A percentile compares a stretch with the other conserved stretches of the same genome.
Conservation (phyloP, 2,329 filamentous ascomycete species). For the Fusarium praegraminearum region DNA sequence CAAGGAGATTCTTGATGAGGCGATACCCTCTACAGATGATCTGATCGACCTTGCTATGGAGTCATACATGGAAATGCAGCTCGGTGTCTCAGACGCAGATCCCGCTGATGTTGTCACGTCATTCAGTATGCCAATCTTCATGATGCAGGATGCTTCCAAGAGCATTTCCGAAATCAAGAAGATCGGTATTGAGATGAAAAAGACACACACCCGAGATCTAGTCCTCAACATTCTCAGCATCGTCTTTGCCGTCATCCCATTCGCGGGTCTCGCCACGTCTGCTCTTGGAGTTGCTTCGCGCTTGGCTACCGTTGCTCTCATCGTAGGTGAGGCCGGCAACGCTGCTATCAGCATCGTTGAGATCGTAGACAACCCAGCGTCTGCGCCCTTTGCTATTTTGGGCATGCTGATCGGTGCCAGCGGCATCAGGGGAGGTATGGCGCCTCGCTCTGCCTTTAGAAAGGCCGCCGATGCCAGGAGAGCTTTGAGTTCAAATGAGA, state of each 20-base stretch:
- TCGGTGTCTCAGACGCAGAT: neutral
- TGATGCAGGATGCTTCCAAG: conserved; percentile 44
- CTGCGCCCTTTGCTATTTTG: conserved; percentile 47
- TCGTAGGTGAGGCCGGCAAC: conserved; percentile 42
- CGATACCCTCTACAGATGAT: conserved; percentile 10
- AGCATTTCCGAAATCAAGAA: conserved; percentile 44
- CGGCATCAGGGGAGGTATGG: neutral
- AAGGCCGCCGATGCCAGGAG: neutral
- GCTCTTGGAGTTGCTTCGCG: neutral
- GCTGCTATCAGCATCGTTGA: conserved; percentile 40
- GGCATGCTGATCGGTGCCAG: conserved; percentile 32
- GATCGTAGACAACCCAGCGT: conserved; percentile 41
- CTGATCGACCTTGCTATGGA: neutral
- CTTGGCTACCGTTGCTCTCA: conserved; percentile 16
- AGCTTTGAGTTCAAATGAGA: neutral
- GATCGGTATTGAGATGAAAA: conserved; percentile 42
- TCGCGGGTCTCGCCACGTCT: neutral
- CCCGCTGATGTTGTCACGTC: neutral
- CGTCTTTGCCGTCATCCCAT: neutral
- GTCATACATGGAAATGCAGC: neutral
- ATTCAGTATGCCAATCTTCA: conserved; percentile 18
- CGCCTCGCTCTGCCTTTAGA: neutral
- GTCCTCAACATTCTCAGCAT: conserved; percentile 52
- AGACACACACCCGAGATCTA: conserved; percentile 40
- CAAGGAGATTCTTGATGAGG: conserved; percentile 16